Evolutionary conservation across 179 eudicot species (phyloP).

Genomic region (Actinidia polygama): DNA sequence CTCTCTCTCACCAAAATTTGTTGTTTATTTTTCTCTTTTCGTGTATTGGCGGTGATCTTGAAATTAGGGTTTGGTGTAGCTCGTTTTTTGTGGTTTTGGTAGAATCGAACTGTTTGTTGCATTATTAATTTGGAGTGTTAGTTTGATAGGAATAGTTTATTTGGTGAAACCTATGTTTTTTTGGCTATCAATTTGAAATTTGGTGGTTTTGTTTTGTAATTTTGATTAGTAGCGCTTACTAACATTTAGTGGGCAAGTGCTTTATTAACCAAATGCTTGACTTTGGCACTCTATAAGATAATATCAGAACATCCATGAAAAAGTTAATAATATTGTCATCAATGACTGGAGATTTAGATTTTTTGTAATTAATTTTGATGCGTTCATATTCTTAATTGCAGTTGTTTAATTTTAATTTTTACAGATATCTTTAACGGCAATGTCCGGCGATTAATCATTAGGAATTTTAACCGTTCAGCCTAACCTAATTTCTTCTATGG

Average conservation of each 20-base stretch:
- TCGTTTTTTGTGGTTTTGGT: not conserved
- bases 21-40: not conserved
- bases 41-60: not conserved
- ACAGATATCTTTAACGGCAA: not conserved
- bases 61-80: not conserved
- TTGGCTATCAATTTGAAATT: not conserved
- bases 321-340: not conserved
- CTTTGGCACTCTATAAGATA: not conserved
- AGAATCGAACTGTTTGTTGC: not conserved
- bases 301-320: not conserved
- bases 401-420: not conserved
- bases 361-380: not conserved
- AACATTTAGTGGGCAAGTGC: conserved; percentile 1
- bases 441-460: not conserved
- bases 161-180: not conserved
- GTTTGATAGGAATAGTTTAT: not conserved
- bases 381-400: not conserved
- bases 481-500: not conserved
- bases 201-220: not conserved
- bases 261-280: not conserved
- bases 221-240: not conserved
- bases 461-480: not conserved
- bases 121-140: not conserved
- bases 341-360: not conserved
- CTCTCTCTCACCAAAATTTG: conserved; percentile 19